These are phyloP conservation scores for Diutina rugosa DNA, from an alignment of 1,139 yeast species.

Conservation along the genomic window DNA sequence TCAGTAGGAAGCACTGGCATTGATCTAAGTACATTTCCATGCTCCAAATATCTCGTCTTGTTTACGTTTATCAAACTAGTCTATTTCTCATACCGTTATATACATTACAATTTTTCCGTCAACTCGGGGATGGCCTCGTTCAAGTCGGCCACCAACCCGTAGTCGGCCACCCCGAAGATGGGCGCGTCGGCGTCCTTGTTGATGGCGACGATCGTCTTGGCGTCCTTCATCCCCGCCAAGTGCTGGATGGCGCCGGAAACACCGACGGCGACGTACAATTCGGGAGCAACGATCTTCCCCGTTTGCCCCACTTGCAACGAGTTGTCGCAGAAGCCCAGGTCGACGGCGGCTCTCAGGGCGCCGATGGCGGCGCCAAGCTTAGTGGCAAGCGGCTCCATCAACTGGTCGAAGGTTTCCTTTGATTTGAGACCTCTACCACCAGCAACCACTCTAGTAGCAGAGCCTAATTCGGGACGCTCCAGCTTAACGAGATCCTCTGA, in stretches of 20 bases:
- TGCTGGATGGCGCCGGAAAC: constrained; percentile 97
- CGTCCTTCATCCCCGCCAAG: constrained; percentile 96
- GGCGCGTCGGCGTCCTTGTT: constrained; percentile 94
- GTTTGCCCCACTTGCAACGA: constrained; percentile 98
- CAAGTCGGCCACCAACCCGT: constrained; percentile 82
- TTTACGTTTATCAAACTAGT: no score
- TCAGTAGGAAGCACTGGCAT: no score
- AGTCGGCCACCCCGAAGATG: constrained; percentile 81
- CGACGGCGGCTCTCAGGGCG: constrained; percentile 97
- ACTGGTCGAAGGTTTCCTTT: constrained; percentile 71
- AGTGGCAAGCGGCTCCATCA: constrained; percentile 76
- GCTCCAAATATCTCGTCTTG: no score
- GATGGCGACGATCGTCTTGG: constrained; percentile 86
- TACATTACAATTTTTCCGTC: constrained; percentile 46
- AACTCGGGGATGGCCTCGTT: constrained; percentile 80
- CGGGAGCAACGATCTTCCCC: constrained; percentile 96
- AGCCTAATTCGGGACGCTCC: constrained; percentile 84
- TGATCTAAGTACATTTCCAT: no score
- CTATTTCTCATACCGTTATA: neutral
- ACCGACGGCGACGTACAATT: constrained; percentile 84
- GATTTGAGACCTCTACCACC: constrained; percentile 94
- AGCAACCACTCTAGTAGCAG: constrained; percentile 70
- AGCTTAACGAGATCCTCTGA: constrained; percentile 62
- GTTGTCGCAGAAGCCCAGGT: constrained; percentile 89
- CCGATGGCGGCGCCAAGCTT: constrained; percentile 88